Evolutionary conservation across 176 grass and related monocot genomes (phyloP).

Genomic region (Rhynchospora breviuscula): DNA sequence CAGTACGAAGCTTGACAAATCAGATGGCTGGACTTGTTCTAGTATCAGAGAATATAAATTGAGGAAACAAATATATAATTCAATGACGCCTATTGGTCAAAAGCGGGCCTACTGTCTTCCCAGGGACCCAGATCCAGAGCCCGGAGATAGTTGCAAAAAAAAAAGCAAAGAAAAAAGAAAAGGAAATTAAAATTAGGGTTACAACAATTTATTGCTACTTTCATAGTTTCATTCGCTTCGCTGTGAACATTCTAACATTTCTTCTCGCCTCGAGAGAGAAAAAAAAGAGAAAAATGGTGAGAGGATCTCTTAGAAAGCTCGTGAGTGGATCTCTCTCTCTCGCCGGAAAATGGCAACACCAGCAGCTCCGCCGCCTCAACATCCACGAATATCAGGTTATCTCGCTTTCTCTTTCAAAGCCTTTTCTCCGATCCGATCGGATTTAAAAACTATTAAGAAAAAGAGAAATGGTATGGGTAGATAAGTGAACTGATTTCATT

Average conservation of each 20-base stretch:
- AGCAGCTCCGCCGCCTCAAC: constrained; percentile 98
- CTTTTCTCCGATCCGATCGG: neutral
- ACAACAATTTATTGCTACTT: neutral
- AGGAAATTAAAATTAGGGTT: constrained; percentile 15
- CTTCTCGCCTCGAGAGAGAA: neutral
- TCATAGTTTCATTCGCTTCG: no score
- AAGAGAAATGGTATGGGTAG: neutral
- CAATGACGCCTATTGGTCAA: neutral
- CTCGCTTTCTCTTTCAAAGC: neutral
- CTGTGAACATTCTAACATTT: neutral
- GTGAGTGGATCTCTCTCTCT: constrained; percentile 55
- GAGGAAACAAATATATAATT: neutral
- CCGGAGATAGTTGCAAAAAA: neutral
- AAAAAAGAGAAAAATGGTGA: constrained; percentile 43
- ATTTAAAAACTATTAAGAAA: neutral
- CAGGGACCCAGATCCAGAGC: neutral
- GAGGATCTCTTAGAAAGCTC: constrained; percentile 64
- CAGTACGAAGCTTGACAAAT: neutral
- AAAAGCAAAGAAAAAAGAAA: neutral
- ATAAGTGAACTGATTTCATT: neutral
- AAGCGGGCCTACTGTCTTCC: neutral
- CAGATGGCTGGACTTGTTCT: neutral
- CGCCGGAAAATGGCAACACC: constrained; percentile 88
- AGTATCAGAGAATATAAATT: neutral
- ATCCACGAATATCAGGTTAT: constrained; percentile 98